Conservation (phyloP, 208 protist genomes). For the Trypanosoma boissoni region DNA sequence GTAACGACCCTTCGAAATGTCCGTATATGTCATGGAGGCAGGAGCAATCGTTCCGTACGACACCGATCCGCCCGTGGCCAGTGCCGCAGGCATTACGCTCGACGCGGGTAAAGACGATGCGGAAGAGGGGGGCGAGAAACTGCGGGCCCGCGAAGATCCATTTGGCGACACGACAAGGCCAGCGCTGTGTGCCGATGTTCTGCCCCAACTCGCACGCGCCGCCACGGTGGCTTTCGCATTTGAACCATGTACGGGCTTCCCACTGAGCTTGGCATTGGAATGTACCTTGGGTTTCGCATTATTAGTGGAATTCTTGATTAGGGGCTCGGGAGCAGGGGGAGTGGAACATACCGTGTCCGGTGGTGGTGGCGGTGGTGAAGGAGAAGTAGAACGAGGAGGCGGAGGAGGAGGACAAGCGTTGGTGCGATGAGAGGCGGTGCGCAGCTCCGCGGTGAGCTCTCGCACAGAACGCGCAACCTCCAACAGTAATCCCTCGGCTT, state of each 20-base stretch:
- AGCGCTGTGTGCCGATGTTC: neutral
- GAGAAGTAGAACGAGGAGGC: too few species aligned
- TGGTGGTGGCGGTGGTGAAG: too few species aligned
- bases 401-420: too few species aligned
- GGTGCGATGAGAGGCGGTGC: slow-evolving; percentile 19
- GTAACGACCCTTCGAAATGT: neutral
- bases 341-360: too few species aligned
- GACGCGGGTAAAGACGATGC: slow-evolving; percentile 1
- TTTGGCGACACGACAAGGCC: slow-evolving; percentile 17
- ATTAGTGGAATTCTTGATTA: too few species aligned
- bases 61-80: neutral
- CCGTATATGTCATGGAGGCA: neutral
- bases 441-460: slow-evolving; percentile 59
- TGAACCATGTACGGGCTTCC: too few species aligned
- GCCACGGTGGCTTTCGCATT: too few species aligned
- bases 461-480: slow-evolving; percentile 64
- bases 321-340: too few species aligned
- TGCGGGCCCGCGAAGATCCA: neutral
- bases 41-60: too few species aligned
- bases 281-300: slow-evolving; percentile 3
- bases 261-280: neutral
- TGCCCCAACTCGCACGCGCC: too few species aligned
- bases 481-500: slow-evolving; percentile 31
- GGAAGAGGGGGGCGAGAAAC: slow-evolving; percentile 9
- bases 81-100: neutral